Evolutionary conservation across 2,329 filamentous ascomycete species (phyloP), one percentile per base, ranked within the genome.

Genomic region (Penicillium sp.): DNA sequence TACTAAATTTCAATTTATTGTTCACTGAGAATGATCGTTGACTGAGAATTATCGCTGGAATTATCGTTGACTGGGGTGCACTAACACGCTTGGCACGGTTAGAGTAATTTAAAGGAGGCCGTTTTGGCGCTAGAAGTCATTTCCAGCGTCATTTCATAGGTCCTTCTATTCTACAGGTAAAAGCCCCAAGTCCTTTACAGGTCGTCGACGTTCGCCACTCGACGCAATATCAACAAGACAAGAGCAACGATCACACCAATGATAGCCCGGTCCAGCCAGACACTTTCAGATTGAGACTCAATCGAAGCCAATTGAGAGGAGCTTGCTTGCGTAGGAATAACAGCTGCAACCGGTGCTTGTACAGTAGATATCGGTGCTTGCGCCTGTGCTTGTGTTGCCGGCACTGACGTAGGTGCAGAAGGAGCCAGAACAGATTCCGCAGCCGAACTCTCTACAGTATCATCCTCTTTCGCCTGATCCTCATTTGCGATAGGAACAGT

Each of bases 221-320:
- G 80, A 53, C 77, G 78, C 25, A 83, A 60, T 4, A 96, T 77
- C 78, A 96, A 84, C 22, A 89, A 84, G 4, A 86, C 77, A 19
- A 96, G 76, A 26, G 89, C 78, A 14, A 90, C 80, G 0, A 90
- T 78, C 17, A 96, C 74, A 7, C 84, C 87, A 22, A 87, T 84
- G 61, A 96, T 96, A 36, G 87, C 83, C 60, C 89, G 84, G 72
- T 96, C 92, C 17, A 96, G 80, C 88, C 90, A 96, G 12, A 85
- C 75, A 1, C 87, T 83, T 16, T 89, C 82, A 2, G 60, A 46
- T 16, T 50, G 11, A n/a, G 57, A 41, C 19, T 51, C 43, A n/a
- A 46, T 43, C 12, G 40, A 30, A 30, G 51, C 26, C 10, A 25
- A 12, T 12, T 54, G 37, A 30, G 54, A 10, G 36, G 61, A 17